Base-by-base conservation (phyloP, 1,284 basidiomycete genomes). In the Exobasidium cylindrosporum region DNA sequence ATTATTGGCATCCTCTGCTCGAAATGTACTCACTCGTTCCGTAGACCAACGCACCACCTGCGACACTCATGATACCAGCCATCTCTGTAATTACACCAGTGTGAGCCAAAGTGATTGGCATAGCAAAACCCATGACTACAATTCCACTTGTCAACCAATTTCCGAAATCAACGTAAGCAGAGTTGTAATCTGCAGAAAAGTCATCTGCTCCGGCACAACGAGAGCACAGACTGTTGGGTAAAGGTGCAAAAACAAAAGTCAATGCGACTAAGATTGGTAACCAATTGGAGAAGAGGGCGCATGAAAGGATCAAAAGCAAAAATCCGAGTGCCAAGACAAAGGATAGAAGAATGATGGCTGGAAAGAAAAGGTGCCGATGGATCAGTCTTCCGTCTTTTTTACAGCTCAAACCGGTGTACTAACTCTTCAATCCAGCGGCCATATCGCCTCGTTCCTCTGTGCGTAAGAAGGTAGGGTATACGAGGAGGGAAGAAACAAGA, bases 261-360 rank as follows among this genome's bases (percentile, higher is more conserved):
- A 97, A 83, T 2, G 96, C 95, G 70, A 97, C 95, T 69, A 98
- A 86, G 55, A 98, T 84, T 50, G 96, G 96, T 14, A 98, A 84
- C 96, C 96, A 99, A 82, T 99, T 98, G 35, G 87, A 83, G 89
- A 90, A 98, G 43, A 98, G 83, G 26, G 96, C 95, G 80, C 96
- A 98, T 0, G 92, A 94, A 30, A 99, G 88, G 81, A 99, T 99
- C 79, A 98, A 91, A 76, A 98, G 87, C 61, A 98, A 83, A 83
- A 98, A 99, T 28, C 96, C 96, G 30, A 96, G 86, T 13, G 96
- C 96, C 46, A 99, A 87, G 62, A 97, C 91, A 81, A 98, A 96
- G 3, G 95, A 93, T 35, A 79, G 71, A 30, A 76, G 65, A 49
- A 79, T 78, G 62, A 79, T 72, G 32, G 77, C 77, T 79, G 68